Conservation (phyloP, 2,329 filamentous ascomycete genomes). For the Epichloe baconii region DNA sequence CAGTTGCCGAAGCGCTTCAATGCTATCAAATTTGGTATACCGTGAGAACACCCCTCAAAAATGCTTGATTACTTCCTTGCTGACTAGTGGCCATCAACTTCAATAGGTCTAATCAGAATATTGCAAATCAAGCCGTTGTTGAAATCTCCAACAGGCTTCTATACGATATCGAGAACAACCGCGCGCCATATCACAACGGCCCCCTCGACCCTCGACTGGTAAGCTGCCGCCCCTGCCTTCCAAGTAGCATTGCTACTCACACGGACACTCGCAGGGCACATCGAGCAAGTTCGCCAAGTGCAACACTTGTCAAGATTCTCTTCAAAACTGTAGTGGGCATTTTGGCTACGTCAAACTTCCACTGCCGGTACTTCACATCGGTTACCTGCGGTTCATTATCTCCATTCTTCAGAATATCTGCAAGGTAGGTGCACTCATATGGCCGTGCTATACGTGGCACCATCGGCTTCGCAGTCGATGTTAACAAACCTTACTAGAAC, state of each 20-base stretch:
- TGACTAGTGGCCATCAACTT: neutral
- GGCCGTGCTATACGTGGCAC: neutral
- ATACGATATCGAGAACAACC: constrained; percentile 75
- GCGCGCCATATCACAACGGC: constrained; percentile 65
- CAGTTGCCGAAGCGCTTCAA: constrained; percentile 80
- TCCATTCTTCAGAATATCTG: constrained; percentile 89
- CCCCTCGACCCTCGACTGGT: constrained; percentile 71
- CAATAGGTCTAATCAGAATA: constrained; percentile 73
- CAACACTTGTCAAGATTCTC: constrained; percentile 66
- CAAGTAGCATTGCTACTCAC: constrained; percentile 1
- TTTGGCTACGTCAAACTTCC: constrained; percentile 89
- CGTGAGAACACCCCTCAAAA: constrained; percentile 34
- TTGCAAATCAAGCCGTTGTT: constrained; percentile 87
- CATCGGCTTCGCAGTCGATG: neutral
- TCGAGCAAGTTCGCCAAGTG: constrained; percentile 74
- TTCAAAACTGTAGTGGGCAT: constrained; percentile 84
- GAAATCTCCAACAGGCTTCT: constrained; percentile 90
- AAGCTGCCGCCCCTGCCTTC: constrained; percentile 7
- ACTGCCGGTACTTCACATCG: constrained; percentile 87
- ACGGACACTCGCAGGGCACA: constrained; percentile 44
- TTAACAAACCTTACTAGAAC: constrained; percentile 19
- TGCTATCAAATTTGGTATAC: constrained; percentile 81
- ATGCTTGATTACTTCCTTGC: neutral
- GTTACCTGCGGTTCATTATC: constrained; percentile 88
- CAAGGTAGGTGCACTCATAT: constrained; percentile 38